Evolutionary conservation across 352 stramenopile genomes (phyloP), one percentile per base, ranked within the genome.

Genomic region (Globisporangium spiculum): DNA sequence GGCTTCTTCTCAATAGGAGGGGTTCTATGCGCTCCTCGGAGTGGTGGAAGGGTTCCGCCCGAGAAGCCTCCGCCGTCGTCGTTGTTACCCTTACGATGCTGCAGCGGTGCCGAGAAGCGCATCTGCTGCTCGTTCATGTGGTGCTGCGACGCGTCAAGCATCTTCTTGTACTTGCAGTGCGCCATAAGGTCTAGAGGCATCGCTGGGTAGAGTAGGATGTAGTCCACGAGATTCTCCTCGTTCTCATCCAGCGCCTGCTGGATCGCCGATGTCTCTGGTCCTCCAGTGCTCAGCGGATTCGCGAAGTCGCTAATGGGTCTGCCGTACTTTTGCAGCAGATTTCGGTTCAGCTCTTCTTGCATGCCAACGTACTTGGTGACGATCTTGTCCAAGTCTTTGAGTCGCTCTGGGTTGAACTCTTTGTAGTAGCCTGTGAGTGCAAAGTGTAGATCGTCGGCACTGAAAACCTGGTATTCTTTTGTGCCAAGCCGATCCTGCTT

Each of bases 61-160:
- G 69, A 70, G 20, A 69, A 63, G 41, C 71, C 75, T 36, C 70
- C 77, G 22, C 72, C 72, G 12, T 83, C 64, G 30, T 68, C 73
- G 14, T 26, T 62, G 20, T 61, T 60, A 32, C 74, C 75, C 41
- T 82, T 81, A 4, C 85, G 85, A 63, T 94, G 87, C 67, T 96
- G 86, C 24, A 96, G 64, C 52, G 88, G 88, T 1, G 84, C 86
- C 0, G 82, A 87, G 63, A 96, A 92, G 20, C 88, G 78, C 72
- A 96, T 80, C 60, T 94, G 84, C 70, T 92, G 79, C 65, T 94
- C 88, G 65, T 91, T 83, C 41, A 91, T 90, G 66, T 92, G 75
- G 36, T 89, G 76, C 67, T 93, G 83, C 2, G 84, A 92, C n/a
- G 85, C 86, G 20, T 92, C 84, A 14, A 96, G 71, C 71, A 96